A percentile compares a stretch with the other conserved stretches of the same genome.
These are phyloP conservation scores for Kodamaea lidongshanica DNA, from an alignment of 805 yeast genomes.

Conservation along the genomic window DNA sequence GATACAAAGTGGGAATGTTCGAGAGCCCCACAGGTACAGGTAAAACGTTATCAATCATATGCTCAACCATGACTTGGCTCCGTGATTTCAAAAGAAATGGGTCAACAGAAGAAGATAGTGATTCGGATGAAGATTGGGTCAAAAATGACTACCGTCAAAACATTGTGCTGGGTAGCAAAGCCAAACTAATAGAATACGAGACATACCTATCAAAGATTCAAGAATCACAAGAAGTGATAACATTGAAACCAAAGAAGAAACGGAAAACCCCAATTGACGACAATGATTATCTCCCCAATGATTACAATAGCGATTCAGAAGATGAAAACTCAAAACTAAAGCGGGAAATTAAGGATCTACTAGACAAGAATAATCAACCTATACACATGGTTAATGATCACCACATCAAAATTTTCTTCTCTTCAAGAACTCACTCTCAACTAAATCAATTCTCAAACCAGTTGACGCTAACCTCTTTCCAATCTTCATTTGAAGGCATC, in stretches of 20 bases:
- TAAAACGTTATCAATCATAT: conserved; percentile 79
- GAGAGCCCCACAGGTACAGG: conserved; percentile 97
- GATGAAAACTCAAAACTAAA: conserved; percentile 28
- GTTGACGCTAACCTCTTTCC: conserved; percentile 53
- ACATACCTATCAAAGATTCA: conserved; percentile 31
- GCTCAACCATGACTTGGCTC: conserved; percentile 81
- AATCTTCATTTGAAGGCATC: conserved; percentile 47
- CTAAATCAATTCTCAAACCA: conserved; percentile 75
- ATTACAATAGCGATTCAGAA: conserved; percentile 30
- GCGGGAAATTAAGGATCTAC: conserved; percentile 43
- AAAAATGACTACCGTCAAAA: conserved; percentile 30
- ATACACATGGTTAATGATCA: conserved; percentile 15
- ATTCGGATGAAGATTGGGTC: conserved; percentile 62
- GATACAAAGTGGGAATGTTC: conserved; percentile 67
- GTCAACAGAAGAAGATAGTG: conserved; percentile 10
- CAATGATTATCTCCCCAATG: conserved; percentile 24
- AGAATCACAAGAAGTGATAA: conserved; percentile 12
- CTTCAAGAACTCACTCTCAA: conserved; percentile 91
- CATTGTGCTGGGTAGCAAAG: conserved; percentile 22
- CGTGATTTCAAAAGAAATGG: conserved; percentile 40
- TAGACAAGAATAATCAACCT: conserved; percentile 36
- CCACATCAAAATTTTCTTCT: conserved; percentile 49
- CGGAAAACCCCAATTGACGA: conserved; percentile 9
- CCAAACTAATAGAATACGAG: conserved; percentile 35
- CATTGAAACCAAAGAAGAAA: conserved; percentile 9